Evolutionary conservation across 306 rosid genomes (phyloP).

Genomic region (Benincasa hispida): DNA sequence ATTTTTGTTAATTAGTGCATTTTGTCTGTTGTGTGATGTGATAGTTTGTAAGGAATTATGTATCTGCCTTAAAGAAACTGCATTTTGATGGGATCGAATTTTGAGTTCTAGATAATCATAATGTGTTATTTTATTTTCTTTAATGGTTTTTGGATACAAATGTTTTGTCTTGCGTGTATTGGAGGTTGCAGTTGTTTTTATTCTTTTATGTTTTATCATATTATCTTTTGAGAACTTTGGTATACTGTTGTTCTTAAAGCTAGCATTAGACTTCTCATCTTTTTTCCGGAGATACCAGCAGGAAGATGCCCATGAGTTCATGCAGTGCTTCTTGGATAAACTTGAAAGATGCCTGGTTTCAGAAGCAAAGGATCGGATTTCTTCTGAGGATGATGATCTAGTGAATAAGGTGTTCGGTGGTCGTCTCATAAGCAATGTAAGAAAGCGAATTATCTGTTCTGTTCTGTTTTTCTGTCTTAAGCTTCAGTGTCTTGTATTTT

Average conservation of each 20-base stretch:
- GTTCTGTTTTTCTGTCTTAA: not conserved
- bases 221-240: not conserved
- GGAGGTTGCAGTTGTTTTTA: not conserved
- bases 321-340: slow-evolving; percentile 74
- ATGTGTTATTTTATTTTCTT: not conserved
- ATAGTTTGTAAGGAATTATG: not conserved
- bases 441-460: not conserved
- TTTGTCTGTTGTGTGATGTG: not conserved
- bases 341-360: slow-evolving; percentile 37
- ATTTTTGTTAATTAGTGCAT: not conserved
- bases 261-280: slow-evolving; percentile 46
- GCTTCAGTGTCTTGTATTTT: not conserved
- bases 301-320: slow-evolving; percentile 92
- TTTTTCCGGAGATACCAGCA: slow-evolving; percentile 52
- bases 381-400: slow-evolving; percentile 28
- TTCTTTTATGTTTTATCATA: not conserved
- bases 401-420: slow-evolving; percentile 76
- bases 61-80: not conserved
- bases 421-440: slow-evolving; percentile 61
- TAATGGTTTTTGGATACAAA: not conserved
- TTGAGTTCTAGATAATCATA: not conserved
- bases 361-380: slow-evolving; percentile 12
- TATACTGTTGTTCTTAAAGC: slow-evolving; percentile 38
- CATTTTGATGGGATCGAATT: not conserved
- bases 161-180: not conserved